Evolutionary conservation across 192 early-diverging fungal genomes (phyloP).

Genomic region (Piromyces finnis): DNA sequence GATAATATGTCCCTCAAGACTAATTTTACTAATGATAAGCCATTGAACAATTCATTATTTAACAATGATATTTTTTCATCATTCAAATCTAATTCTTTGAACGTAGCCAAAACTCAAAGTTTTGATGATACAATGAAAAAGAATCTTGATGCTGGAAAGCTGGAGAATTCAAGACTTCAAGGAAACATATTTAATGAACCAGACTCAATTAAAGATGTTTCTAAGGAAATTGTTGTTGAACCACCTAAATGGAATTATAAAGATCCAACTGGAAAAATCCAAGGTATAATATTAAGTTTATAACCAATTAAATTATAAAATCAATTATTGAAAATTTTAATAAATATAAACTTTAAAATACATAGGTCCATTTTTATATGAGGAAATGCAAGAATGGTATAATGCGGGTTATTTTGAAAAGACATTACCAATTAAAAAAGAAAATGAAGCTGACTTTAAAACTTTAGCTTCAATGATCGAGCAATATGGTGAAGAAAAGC

Average conservation of each 20-base stretch:
- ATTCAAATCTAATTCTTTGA: not conserved
- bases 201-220: not conserved
- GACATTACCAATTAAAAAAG: not conserved
- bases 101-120: not conserved
- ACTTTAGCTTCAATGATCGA: not conserved
- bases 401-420: not conserved
- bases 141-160: not conserved
- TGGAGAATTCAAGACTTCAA: not conserved
- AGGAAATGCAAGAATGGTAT: not conserved
- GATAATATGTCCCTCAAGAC: not conserved
- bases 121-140: not conserved
- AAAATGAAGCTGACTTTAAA: not conserved
- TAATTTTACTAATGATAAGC: not conserved
- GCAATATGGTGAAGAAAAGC: not conserved
- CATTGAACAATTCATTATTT: not conserved
- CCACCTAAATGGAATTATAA: not conserved
- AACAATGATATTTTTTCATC: not conserved
- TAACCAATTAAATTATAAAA: no score
- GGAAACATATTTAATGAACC: not conserved
- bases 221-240: not conserved
- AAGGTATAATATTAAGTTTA: not conserved
- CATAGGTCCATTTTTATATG: not conserved
- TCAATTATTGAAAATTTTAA: no score
- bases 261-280: not conserved
- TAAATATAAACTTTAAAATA: not conserved